phyloP scores from a whole-genome alignment of 805 yeast species.

The Candida vartiovaarae region DNA sequence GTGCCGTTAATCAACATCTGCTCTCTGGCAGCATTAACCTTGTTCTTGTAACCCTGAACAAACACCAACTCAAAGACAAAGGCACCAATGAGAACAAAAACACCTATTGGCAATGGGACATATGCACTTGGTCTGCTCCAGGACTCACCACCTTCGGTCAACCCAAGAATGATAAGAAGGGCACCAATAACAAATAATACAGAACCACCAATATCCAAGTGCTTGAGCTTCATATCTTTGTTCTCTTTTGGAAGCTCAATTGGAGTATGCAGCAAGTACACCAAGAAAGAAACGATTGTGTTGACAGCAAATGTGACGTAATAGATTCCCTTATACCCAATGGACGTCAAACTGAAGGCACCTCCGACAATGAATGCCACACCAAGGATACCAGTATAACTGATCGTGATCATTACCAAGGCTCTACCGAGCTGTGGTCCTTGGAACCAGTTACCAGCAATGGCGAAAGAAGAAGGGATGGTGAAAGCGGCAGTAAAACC shows the following conservation, averaged over 20 bases:
- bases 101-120: conserved; percentile 34
- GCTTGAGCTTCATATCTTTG: conserved; percentile 13
- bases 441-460: conserved; percentile 25
- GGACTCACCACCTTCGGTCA: conserved; percentile 37
- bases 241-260: conserved; percentile 22
- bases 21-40: conserved; percentile 3
- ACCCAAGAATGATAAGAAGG: conserved; percentile 34
- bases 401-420: conserved; percentile 21
- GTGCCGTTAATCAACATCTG: background rate
- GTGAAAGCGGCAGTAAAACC: conserved; percentile 37
- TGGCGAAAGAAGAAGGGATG: conserved; percentile 31
- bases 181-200: conserved; percentile 28
- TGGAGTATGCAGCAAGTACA: conserved; percentile 26
- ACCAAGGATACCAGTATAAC: conserved; percentile 28
- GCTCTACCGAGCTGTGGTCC: conserved; percentile 25
- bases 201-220: conserved; percentile 33
- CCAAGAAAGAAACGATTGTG: conserved; percentile 14
- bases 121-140: conserved; percentile 37
- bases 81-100: conserved; percentile 23
- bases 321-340: conserved; percentile 35
- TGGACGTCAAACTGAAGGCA: conserved; percentile 30
- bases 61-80: conserved; percentile 27
- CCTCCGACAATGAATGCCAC: conserved; percentile 38
- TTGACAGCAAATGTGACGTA: conserved; percentile 31
- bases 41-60: conserved; percentile 12